phyloP scores from a whole-genome alignment of 1,284 basidiomycete genomes.

The Leccinum brunneo-olivaceum region DNA sequence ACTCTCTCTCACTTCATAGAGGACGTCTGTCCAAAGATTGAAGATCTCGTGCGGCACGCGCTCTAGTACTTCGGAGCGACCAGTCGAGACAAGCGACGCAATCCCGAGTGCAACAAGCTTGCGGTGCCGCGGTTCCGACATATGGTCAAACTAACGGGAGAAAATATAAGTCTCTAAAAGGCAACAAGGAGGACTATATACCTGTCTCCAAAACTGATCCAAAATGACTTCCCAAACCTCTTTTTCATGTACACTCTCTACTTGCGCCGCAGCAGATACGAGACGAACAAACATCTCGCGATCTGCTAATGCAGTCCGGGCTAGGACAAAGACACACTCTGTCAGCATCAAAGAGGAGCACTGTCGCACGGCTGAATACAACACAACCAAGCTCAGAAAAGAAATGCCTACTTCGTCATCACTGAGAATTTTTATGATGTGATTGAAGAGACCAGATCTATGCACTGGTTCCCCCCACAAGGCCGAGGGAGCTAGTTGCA shows the following conservation, averaged over 20 bases:
- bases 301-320: slow-evolving; percentile 62
- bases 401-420: slow-evolving; percentile 52
- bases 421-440: slow-evolving; percentile 49
- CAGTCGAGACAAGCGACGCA: slow-evolving; percentile 65
- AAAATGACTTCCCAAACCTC: slow-evolving; percentile 59
- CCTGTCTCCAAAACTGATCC: slow-evolving; percentile 77
- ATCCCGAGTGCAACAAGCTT: slow-evolving; percentile 73
- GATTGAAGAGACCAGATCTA: slow-evolving; percentile 59
- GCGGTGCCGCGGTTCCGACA: slow-evolving; percentile 70
- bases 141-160: slow-evolving; percentile 70
- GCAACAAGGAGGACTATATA: slow-evolving; percentile 26
- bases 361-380: slow-evolving; percentile 31
- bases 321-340: slow-evolving; percentile 61
- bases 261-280: slow-evolving; percentile 51
- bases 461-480: slow-evolving; percentile 70
- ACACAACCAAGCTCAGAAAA: slow-evolving; percentile 5
- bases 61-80: slow-evolving; percentile 60
- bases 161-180: slow-evolving; percentile 1
- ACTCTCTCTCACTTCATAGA: slow-evolving; percentile 79
- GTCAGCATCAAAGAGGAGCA: slow-evolving; percentile 48
- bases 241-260: slow-evolving; percentile 42
- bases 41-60: slow-evolving; percentile 70
- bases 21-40: slow-evolving; percentile 87
- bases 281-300: slow-evolving; percentile 59
- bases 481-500: slow-evolving; percentile 54